Percentiles rank a stretch among this genome's conserved stretches.
Conservation (phyloP, 2,329 filamentous ascomycete species). For the Xylaria sp. region DNA sequence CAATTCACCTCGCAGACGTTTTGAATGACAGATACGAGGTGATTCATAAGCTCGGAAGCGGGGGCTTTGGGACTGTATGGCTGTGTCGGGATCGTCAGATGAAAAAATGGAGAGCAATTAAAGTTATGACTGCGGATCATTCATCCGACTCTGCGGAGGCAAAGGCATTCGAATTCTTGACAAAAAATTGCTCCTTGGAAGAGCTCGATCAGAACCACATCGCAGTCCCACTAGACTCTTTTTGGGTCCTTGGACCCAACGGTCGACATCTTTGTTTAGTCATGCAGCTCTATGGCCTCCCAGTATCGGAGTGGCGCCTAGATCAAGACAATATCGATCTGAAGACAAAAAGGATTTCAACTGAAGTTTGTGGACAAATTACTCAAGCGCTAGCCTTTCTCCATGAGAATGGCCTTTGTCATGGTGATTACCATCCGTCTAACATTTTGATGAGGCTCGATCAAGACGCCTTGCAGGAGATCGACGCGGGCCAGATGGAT, state of each 20-base stretch:
- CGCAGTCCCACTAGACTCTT: slow-evolving; percentile 28
- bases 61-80: slow-evolving; percentile 38
- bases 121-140: slow-evolving; percentile 32
- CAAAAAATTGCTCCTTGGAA: slow-evolving; percentile 13
- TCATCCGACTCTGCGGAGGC: neutral
- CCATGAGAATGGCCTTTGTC: slow-evolving; percentile 32
- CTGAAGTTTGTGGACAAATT: neutral
- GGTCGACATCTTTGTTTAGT: slow-evolving; percentile 38
- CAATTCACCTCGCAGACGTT: neutral
- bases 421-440: slow-evolving; percentile 32
- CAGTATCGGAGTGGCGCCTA: slow-evolving; percentile 20
- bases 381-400: slow-evolving; percentile 25
- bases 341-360: neutral
- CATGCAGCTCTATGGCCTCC: slow-evolving; percentile 25
- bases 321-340: neutral
- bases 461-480: slow-evolving; percentile 16
- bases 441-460: slow-evolving; percentile 37
- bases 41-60: slow-evolving; percentile 39
- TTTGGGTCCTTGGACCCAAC: slow-evolving; percentile 40
- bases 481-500: slow-evolving; percentile 5
- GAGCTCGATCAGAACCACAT: slow-evolving; percentile 26
- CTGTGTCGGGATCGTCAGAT: slow-evolving; percentile 30
- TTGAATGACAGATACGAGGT: slow-evolving; percentile 35
- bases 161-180: neutral
- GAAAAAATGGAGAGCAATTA: slow-evolving; percentile 38